phyloP scores from a whole-genome alignment of 768 basidiomycete species.

The Phlebiopsis flavidoalba region DNA sequence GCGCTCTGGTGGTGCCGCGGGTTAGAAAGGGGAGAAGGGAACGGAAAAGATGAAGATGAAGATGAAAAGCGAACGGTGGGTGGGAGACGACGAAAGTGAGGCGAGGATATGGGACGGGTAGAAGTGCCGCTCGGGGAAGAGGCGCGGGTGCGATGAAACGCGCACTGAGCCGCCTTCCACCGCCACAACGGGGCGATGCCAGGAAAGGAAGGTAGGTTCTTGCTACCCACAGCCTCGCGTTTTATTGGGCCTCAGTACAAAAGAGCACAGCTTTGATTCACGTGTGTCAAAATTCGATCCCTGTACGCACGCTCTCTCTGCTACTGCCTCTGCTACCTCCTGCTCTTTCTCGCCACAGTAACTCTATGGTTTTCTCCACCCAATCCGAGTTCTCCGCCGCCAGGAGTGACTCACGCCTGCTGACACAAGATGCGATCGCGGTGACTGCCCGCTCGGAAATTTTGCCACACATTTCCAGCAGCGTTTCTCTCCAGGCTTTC shows the following conservation, averaged over 20 bases:
- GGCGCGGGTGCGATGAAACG: background rate
- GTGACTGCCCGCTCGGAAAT: slow-evolving; percentile 47
- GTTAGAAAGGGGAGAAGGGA: background rate
- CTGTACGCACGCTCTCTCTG: slow-evolving; percentile 38
- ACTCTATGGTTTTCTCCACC: slow-evolving; percentile 35
- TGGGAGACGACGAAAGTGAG: background rate
- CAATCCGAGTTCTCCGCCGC: background rate
- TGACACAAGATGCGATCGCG: slow-evolving; percentile 34
- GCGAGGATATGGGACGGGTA: background rate
- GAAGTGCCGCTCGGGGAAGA: background rate
- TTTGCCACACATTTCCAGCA: slow-evolving; percentile 35
- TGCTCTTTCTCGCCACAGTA: slow-evolving; percentile 61
- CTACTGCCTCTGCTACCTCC: slow-evolving; percentile 44
- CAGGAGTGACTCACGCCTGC: slow-evolving; percentile 8
- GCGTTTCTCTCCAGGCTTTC: slow-evolving; percentile 19
- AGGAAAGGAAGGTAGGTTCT: background rate
- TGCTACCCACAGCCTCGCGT: background rate
- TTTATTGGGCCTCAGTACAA: background rate
- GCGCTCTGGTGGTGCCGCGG: background rate
- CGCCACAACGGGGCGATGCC: slow-evolving; percentile 1
- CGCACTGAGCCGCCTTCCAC: background rate
- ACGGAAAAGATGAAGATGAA: background rate
- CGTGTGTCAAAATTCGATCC: slow-evolving; percentile 40
- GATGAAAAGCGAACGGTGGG: background rate
- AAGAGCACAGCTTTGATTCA: background rate